phyloP scores from a whole-genome alignment of 148 eudicot species.

The Cornus controversa region DNA sequence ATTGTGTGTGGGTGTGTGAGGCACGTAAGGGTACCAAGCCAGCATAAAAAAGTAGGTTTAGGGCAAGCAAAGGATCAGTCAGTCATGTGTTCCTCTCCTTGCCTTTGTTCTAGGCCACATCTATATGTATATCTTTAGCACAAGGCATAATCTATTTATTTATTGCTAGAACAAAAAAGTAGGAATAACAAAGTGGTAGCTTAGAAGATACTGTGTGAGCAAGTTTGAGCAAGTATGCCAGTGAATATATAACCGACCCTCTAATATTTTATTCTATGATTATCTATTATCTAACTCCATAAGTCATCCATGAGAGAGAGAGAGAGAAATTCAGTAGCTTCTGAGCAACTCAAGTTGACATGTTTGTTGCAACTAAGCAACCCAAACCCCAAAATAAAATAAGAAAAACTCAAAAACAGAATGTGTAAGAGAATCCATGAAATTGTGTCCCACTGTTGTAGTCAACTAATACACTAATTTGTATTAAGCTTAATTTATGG shows the following conservation, averaged over 20 bases:
- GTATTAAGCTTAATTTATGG: neutral
- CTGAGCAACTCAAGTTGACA: constrained; percentile 21
- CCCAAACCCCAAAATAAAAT: neutral
- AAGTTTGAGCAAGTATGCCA: constrained; percentile 8
- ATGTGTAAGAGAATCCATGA: constrained; percentile 7
- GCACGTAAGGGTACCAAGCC: constrained; percentile 11
- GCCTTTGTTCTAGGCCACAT: constrained; percentile 4
- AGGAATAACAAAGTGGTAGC: neutral
- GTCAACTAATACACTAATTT: constrained; percentile 8
- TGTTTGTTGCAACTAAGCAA: constrained; percentile 31
- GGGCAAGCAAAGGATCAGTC: constrained; percentile 18
- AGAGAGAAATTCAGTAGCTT: constrained; percentile 15
- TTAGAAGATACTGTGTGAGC: constrained; percentile 6
- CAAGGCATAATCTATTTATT: neutral
- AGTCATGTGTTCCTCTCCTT: constrained; percentile 12
- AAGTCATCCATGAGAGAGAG: neutral
- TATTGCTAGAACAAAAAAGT: neutral
- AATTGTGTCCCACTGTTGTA: neutral
- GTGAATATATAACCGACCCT: neutral
- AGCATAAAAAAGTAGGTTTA: neutral
- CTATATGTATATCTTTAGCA: neutral
- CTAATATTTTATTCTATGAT: neutral
- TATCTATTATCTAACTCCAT: neutral
- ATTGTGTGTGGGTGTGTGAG: constrained; percentile 20
- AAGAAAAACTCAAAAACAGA: neutral